These are phyloP conservation scores for Ottelia alismoides DNA, from an alignment of 106 monocot species.

Conservation along the genomic window DNA sequence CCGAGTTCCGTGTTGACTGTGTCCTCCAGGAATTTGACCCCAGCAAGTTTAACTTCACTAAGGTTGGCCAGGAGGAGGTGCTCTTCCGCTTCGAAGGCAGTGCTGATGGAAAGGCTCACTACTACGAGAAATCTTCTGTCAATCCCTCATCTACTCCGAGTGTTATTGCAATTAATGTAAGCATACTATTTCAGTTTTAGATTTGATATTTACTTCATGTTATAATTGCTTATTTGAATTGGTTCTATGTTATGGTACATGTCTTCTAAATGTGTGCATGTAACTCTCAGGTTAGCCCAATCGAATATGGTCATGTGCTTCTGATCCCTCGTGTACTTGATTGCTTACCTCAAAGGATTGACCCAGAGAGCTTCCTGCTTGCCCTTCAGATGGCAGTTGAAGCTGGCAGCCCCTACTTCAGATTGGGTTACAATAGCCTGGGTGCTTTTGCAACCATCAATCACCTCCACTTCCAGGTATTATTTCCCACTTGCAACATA, in stretches of 20 bases:
- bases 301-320: constrained; percentile 59
- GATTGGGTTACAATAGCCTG: constrained; percentile 67
- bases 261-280: background rate
- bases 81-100: constrained; percentile 51
- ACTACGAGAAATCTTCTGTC: constrained; percentile 25
- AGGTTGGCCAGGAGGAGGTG: constrained; percentile 69
- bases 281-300: constrained; percentile 48
- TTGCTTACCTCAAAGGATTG: constrained; percentile 65
- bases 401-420: constrained; percentile 57
- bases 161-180: constrained; percentile 59
- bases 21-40: constrained; percentile 63
- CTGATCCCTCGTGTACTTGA: constrained; percentile 61
- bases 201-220: no score
- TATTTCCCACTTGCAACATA: background rate
- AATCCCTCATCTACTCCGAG: constrained; percentile 18
- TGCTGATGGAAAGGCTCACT: constrained; percentile 12
- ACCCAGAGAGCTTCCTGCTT: constrained; percentile 43
- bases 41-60: constrained; percentile 72
- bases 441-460: constrained; percentile 87
- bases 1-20: constrained; percentile 58
- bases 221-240: no score
- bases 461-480: constrained; percentile 72
- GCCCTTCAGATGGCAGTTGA: constrained; percentile 51
- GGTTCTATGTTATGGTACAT: background rate
- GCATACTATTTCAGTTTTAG: background rate